These are phyloP conservation scores for Hypoxylon sp. DNA, from an alignment of 2,329 filamentous ascomycete genomes.

Conservation along the genomic window DNA sequence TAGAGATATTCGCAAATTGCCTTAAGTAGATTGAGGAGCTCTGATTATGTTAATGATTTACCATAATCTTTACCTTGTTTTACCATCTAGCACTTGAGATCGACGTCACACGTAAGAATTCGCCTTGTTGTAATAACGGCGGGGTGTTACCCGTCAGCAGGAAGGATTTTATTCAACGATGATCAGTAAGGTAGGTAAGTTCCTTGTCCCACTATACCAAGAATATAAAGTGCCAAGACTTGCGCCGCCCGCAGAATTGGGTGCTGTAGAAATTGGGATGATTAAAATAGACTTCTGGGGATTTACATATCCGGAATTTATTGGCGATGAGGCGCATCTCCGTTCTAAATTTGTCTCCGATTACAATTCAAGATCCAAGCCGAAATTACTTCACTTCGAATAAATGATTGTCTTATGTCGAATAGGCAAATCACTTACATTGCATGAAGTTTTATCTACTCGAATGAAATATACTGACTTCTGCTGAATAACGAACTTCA, in stretches of 20 bases:
- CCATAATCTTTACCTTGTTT: not conserved
- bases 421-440: not conserved
- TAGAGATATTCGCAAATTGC: not conserved
- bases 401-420: no score
- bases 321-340: not conserved
- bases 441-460: not conserved
- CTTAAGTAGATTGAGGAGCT: not conserved
- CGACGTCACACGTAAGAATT: slow-evolving; percentile 2
- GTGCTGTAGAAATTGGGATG: not conserved
- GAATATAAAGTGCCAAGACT: slow-evolving; percentile 5
- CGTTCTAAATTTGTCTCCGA: not conserved
- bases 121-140: not conserved
- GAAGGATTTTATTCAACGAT: not conserved
- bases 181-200: not conserved
- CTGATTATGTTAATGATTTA: not conserved
- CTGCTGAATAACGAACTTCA: not conserved
- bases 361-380: not conserved
- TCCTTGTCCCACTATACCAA: not conserved
- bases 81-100: not conserved
- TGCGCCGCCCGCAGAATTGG: not conserved
- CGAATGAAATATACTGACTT: not conserved
- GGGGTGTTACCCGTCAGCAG: slow-evolving; percentile 1
- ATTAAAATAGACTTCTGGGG: slow-evolving; percentile 1
- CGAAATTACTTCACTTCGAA: not conserved
- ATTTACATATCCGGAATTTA: not conserved